Evolutionary conservation across 2,329 filamentous ascomycete genomes (phyloP).

Genomic region (Fusarium hainanense): DNA sequence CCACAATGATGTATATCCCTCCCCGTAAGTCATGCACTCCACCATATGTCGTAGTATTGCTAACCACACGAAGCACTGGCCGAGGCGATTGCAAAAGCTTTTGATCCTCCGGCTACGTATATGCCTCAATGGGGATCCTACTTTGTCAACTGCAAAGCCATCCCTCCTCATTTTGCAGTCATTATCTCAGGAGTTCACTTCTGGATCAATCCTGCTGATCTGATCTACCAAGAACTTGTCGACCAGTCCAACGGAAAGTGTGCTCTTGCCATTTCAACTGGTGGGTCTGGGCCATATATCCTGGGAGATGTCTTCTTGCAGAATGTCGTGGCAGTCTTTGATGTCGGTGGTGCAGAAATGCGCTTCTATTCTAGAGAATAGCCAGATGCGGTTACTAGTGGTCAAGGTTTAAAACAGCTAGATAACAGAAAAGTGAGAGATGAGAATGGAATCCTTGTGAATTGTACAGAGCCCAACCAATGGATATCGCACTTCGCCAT

Average conservation of each 20-base stretch:
- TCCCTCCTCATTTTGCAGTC: constrained; percentile 59
- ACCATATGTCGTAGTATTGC: background rate
- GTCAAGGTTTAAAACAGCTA: background rate
- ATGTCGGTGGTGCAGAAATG: constrained; percentile 59
- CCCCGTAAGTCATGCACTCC: constrained; percentile 52
- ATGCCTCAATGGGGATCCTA: constrained; percentile 60
- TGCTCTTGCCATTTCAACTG: constrained; percentile 59
- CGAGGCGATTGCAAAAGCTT: constrained; percentile 59
- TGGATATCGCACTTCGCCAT: background rate
- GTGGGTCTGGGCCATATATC: constrained; percentile 59
- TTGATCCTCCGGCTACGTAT: constrained; percentile 60
- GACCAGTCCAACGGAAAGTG: constrained; percentile 62
- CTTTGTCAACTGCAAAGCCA: constrained; percentile 61
- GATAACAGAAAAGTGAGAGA: background rate
- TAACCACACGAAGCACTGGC: constrained; percentile 53
- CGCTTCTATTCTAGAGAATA: constrained; percentile 53
- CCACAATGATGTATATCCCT: constrained; percentile 63
- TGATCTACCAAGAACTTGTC: constrained; percentile 57
- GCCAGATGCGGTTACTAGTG: background rate
- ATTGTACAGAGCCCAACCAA: background rate
- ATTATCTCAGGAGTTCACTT: constrained; percentile 58
- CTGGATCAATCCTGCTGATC: constrained; percentile 60
- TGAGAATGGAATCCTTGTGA: background rate
- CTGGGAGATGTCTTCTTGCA: constrained; percentile 63
- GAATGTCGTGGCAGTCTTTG: constrained; percentile 62